Percentiles rank a stretch among this genome's conserved stretches.
Conservation (phyloP, 768 basidiomycete species). For the Brasilioporus rufonigricans region DNA sequence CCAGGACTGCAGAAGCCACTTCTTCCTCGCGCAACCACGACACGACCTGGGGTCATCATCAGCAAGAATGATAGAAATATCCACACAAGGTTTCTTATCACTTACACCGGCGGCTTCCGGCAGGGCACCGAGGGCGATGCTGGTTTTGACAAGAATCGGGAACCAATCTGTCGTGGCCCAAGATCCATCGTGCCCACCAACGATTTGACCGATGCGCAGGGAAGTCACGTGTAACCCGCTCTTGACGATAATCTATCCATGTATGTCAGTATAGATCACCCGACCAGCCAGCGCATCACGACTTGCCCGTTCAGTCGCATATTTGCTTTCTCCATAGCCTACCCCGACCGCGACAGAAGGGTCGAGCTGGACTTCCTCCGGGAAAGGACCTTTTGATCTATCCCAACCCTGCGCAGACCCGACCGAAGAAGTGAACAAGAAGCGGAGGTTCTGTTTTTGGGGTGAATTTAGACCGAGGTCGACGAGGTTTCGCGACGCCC, state of each 20-base stretch:
- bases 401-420: constrained; percentile 34
- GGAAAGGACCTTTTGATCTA: constrained; percentile 28
- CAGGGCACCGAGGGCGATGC: constrained; percentile 27
- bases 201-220: constrained; percentile 47
- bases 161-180: constrained; percentile 50
- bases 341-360: constrained; percentile 34
- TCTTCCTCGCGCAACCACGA: constrained; percentile 45
- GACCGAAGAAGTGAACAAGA: constrained; percentile 43
- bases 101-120: constrained; percentile 36
- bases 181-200: constrained; percentile 39
- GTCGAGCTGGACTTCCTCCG: constrained; percentile 35
- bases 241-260: constrained; percentile 34
- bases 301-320: constrained; percentile 38
- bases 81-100: neutral
- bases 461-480: constrained; percentile 32
- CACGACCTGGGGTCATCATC: constrained; percentile 25
- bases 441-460: constrained; percentile 27
- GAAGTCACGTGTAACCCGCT: constrained; percentile 37
- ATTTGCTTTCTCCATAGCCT: constrained; percentile 51
- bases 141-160: constrained; percentile 40
- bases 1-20: constrained; percentile 34
- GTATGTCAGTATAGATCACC: neutral
- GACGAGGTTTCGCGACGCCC: constrained; percentile 36
- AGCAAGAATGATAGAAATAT: too few species aligned
- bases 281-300: neutral